Evolutionary conservation across 768 basidiomycete genomes (phyloP).

Genomic region (Lepiota venenata): DNA sequence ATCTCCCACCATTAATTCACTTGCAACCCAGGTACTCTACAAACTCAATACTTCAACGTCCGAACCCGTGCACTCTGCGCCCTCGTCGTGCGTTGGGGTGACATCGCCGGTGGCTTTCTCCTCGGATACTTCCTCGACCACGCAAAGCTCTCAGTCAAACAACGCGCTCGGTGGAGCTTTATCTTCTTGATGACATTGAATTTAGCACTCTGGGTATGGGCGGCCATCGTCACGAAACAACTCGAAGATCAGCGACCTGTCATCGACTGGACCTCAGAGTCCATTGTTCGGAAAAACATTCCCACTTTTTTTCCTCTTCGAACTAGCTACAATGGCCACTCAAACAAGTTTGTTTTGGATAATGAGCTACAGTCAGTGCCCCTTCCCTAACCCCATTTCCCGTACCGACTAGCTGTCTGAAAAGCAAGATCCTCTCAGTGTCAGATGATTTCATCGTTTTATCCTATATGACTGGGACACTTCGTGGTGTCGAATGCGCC

Average conservation of each 20-base stretch:
- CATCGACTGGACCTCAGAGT: slow-evolving; percentile 28
- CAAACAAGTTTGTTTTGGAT: slow-evolving; percentile 30
- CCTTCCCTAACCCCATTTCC: not conserved
- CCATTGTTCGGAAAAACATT: slow-evolving; percentile 27
- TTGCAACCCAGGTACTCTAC: slow-evolving; percentile 20
- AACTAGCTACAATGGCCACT: slow-evolving; percentile 30
- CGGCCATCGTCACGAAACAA: slow-evolving; percentile 28
- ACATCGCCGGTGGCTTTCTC: slow-evolving; percentile 26
- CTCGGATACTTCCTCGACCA: slow-evolving; percentile 30
- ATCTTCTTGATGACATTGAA: slow-evolving; percentile 25
- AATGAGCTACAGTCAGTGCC: slow-evolving; percentile 23
- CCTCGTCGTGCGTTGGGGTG: slow-evolving; percentile 25
- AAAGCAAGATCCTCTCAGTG: slow-evolving; percentile 17
- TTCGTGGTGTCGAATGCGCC: slow-evolving; percentile 29
- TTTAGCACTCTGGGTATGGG: slow-evolving; percentile 28
- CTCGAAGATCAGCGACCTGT: slow-evolving; percentile 25
- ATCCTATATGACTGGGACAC: slow-evolving; percentile 30
- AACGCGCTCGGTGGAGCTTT: slow-evolving; percentile 28
- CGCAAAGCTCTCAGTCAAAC: slow-evolving; percentile 24
- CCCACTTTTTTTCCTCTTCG: slow-evolving; percentile 26
- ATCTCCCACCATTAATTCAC: not conserved
- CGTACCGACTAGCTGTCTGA: not conserved
- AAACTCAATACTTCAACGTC: slow-evolving; percentile 30
- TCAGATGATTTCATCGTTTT: slow-evolving; percentile 30
- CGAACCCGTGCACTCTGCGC: slow-evolving; percentile 28